These are phyloP conservation scores for Gnomoniopsis sp. DNA, from an alignment of 2,329 filamentous ascomycete species.

Conservation along the genomic window DNA sequence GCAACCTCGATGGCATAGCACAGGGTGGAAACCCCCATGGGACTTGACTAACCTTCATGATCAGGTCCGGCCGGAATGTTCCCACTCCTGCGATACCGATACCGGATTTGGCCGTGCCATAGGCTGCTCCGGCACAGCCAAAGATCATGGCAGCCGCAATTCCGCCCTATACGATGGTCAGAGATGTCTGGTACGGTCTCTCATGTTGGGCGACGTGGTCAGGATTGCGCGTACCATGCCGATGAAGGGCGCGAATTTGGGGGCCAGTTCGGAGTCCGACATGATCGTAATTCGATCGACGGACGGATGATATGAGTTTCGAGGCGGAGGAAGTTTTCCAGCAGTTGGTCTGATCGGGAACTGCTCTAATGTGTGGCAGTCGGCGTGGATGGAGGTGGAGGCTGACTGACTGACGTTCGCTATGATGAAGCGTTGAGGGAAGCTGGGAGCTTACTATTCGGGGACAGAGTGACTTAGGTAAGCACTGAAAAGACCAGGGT, in stretches of 20 bases:
- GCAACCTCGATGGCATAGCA: too few species aligned
- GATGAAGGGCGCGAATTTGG: conserved; percentile 83
- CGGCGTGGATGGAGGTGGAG: background rate
- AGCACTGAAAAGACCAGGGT: too few species aligned
- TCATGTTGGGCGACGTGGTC: background rate
- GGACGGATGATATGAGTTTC: background rate
- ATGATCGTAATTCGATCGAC: conserved; percentile 30
- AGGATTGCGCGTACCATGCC: conserved; percentile 66
- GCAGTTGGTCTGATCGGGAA: background rate
- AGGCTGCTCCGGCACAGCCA: conserved; percentile 76
- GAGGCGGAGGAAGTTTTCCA: background rate
- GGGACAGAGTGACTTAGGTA: too few species aligned
- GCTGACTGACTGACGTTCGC: background rate
- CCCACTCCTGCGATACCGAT: conserved; percentile 85
- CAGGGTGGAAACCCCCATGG: background rate
- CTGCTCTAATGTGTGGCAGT: background rate
- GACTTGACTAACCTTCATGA: conserved; percentile 71
- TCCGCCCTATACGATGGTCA: conserved; percentile 54
- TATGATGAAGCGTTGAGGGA: background rate
- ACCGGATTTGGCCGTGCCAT: conserved; percentile 83
- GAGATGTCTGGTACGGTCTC: background rate
- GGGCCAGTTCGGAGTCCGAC: conserved; percentile 60
- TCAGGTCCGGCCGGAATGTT: conserved; percentile 79
- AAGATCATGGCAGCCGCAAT: conserved; percentile 82
- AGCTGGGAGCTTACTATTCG: background rate